Percentiles rank a stretch among this genome's conserved stretches.
Conservation (phyloP, 2,329 filamentous ascomycete species). For the Monilinia polystroma region DNA sequence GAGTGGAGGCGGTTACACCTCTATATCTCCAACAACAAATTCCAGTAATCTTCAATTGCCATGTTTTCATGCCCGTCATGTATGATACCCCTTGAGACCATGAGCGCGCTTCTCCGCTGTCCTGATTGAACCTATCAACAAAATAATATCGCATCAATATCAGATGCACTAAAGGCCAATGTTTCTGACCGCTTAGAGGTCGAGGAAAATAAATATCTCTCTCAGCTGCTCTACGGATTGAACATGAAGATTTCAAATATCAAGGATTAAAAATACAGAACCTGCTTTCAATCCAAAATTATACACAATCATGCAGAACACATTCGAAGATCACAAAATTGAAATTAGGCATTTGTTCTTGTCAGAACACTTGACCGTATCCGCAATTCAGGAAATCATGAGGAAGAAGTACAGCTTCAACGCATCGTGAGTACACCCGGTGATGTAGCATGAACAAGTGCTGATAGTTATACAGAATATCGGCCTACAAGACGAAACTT, state of each 20-base stretch:
- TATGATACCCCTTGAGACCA: conserved; percentile 16
- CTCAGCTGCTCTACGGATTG: background rate
- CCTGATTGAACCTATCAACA: conserved; percentile 21
- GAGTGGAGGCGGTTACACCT: conserved; percentile 18
- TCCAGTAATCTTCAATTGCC: conserved; percentile 19
- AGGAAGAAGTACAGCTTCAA: conserved; percentile 18
- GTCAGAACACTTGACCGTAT: conserved; percentile 13
- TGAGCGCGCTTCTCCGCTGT: conserved; percentile 22
- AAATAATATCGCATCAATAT: conserved; percentile 17
- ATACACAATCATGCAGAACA: conserved; percentile 17
- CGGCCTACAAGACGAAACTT: conserved; percentile 22
- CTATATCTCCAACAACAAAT: conserved; percentile 1
- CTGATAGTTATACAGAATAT: conserved; percentile 14
- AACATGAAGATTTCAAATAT: background rate
- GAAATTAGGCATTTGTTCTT: conserved; percentile 21
- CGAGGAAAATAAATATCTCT: conserved; percentile 18
- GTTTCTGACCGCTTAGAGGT: background rate
- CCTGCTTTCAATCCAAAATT: background rate
- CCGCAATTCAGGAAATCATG: conserved; percentile 23
- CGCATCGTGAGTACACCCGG: conserved; percentile 13
- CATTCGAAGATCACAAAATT: conserved; percentile 19
- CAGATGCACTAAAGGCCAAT: conserved; percentile 8
- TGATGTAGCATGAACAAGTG: background rate
- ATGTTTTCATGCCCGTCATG: conserved; percentile 24
- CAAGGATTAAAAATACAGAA: background rate